Base-by-base conservation (phyloP, 805 yeast genomes). In the Saccharomyces kudriavzevii region DNA sequence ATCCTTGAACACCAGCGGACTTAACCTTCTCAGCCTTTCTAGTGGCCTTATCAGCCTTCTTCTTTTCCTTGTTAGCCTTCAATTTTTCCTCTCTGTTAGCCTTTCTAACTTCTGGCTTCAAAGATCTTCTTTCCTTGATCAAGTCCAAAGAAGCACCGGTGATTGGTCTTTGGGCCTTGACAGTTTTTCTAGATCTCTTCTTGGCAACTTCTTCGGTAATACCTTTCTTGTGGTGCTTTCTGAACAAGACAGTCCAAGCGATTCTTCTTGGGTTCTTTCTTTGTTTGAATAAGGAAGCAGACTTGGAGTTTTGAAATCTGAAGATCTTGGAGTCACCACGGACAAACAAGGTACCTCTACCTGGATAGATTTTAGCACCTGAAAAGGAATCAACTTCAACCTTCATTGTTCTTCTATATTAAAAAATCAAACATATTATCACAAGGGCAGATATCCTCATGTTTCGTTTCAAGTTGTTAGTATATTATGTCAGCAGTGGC, bases 251-350 rank as follows among this genome's bases (percentile, higher is more conserved):
- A 67, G 99, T 94, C 99, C 99, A 94, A 64, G 98, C 85, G 76
- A 94, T 85, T 85, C 97, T 88, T 86, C 99, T 91, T 82, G 99
- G 99, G 91, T 94, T 94, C 96, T 94, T 94, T 87, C 97, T 90
- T 84, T 94, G 99, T 75, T 85, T 84, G 94, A 94, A 94, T 74
- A 94, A 86, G 75, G 98, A 90, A 72, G 96, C 92, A 74, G 96
- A 84, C 82, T 94, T 94, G 69, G 97, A 87, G 77, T 88, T 84
- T 78, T 87, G 95, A 94, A 94, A 94, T 85, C 99, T 91, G 96
- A 94, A 94, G 74, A 91, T 79, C 85, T 94, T 94, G 75, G 98
- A 91, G 89, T 94, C 99, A 73, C 98, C 98, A 82, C 99, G 90
- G 79, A 94, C 90, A 76, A 89, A 94, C 77, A 94, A 85, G 76